These are phyloP conservation scores for Pestalotiopsis sp. DNA, from an alignment of 2,329 filamentous ascomycete genomes.

Conservation along the genomic window DNA sequence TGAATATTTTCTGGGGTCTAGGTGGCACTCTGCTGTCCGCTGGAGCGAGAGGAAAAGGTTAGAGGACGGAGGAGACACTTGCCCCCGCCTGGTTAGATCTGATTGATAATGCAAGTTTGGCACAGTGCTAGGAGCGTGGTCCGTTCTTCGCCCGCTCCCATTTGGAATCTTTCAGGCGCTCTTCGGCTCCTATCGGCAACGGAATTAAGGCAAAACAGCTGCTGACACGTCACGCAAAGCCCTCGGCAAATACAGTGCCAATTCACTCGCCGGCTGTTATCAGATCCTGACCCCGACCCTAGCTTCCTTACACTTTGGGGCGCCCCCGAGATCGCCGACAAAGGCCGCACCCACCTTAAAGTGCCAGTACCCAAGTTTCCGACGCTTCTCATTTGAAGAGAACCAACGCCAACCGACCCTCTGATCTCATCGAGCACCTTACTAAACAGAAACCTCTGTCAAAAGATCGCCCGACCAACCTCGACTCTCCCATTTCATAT, in stretches of 20 bases:
- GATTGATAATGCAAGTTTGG: constrained; percentile 3
- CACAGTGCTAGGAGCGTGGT: background rate
- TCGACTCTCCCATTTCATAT: constrained; percentile 10
- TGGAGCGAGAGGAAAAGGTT: background rate
- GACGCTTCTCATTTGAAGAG: background rate
- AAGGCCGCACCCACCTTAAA: constrained; percentile 25
- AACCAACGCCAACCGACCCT: constrained; percentile 5
- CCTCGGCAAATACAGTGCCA: constrained; percentile 4
- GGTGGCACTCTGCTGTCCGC: background rate
- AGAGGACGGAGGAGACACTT: background rate
- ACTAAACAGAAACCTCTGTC: background rate
- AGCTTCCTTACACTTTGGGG: background rate
- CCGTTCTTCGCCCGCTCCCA: background rate
- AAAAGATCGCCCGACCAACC: constrained; percentile 9
- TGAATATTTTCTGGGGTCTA: background rate
- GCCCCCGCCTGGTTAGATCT: background rate
- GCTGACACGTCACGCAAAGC: background rate
- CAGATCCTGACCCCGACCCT: background rate
- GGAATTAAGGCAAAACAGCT: background rate
- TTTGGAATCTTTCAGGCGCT: background rate
- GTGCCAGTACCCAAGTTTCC: constrained; percentile 7
- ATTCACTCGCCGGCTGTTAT: background rate
- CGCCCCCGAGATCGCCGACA: constrained; percentile 36
- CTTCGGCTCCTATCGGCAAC: background rate
- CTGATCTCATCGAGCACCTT: constrained; percentile 14